Conservation (phyloP, 306 rosid species). For the Prinsepia uniflora region DNA sequence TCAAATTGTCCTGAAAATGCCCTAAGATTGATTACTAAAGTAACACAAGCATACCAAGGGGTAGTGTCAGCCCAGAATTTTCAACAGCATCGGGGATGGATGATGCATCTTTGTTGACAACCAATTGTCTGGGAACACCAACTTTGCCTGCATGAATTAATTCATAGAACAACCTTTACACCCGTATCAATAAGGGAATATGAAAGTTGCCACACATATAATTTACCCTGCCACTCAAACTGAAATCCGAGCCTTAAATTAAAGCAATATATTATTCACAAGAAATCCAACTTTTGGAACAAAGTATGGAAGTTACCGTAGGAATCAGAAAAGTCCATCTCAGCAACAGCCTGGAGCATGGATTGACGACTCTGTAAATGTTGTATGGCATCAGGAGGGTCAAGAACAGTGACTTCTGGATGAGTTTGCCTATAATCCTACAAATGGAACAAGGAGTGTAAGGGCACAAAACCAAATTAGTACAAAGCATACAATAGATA, state of each 20-base stretch:
- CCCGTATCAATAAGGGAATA: slow-evolving; percentile 2
- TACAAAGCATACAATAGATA: not conserved
- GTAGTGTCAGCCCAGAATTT: slow-evolving; percentile 63
- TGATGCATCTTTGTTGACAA: slow-evolving; percentile 78
- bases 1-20: not conserved
- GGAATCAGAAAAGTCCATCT: slow-evolving; percentile 65
- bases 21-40: not conserved
- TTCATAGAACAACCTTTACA: slow-evolving; percentile 7
- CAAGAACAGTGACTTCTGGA: slow-evolving; percentile 89
- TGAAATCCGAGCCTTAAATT: slow-evolving; percentile 13
- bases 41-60: slow-evolving; percentile 61
- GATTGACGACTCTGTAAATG: slow-evolving; percentile 73
- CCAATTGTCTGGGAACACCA: slow-evolving; percentile 76
- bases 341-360: slow-evolving; percentile 97
- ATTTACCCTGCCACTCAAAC: not conserved
- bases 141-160: slow-evolving; percentile 53
- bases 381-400: slow-evolving; percentile 95
- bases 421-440: slow-evolving; percentile 80
- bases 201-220: not conserved
- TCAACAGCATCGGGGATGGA: slow-evolving; percentile 66
- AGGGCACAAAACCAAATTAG: slow-evolving; percentile 1
- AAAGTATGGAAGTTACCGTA: slow-evolving; percentile 46
- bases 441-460: slow-evolving; percentile 21
- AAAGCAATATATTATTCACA: slow-evolving; percentile 11
- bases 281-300: not conserved